These are phyloP conservation scores for Silene conica DNA, from an alignment of 148 eudicot species.

Conservation along the genomic window DNA sequence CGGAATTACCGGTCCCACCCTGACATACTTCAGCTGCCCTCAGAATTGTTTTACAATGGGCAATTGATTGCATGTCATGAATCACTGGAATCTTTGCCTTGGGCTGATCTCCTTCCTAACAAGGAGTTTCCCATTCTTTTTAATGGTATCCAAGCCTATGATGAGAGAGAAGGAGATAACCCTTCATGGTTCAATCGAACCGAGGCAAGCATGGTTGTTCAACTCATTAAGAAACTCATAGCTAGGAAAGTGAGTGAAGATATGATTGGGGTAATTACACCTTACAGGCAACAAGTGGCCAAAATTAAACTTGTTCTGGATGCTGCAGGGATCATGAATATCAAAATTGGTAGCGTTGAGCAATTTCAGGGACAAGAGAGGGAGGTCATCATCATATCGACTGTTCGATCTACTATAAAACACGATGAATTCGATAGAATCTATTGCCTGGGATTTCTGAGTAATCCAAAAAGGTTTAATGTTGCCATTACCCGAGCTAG, in stretches of 20 bases:
- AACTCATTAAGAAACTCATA: conserved; percentile 45
- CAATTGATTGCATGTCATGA: conserved; percentile 57
- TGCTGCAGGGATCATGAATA: conserved; percentile 25
- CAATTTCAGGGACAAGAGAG: conserved; percentile 97
- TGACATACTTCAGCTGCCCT: conserved; percentile 70
- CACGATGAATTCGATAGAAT: conserved; percentile 72
- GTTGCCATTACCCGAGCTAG: conserved; percentile 91
- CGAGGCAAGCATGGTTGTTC: conserved; percentile 85
- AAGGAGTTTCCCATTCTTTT: conserved; percentile 75
- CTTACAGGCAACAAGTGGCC: conserved; percentile 85
- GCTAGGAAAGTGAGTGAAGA: conserved; percentile 36
- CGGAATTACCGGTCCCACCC: conserved; percentile 77
- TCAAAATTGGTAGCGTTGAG: conserved; percentile 92
- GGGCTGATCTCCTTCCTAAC: conserved; percentile 59
- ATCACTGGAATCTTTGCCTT: conserved; percentile 27
- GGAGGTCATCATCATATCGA: conserved; percentile 75
- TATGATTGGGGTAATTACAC: conserved; percentile 85
- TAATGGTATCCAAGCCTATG: conserved; percentile 78
- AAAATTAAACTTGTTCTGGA: conserved; percentile 70
- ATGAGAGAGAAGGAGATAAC: conserved; percentile 90
- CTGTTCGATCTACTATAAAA: conserved; percentile 80
- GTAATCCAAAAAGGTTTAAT: conserved; percentile 89
- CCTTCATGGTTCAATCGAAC: conserved; percentile 98
- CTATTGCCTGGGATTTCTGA: conserved; percentile 78
- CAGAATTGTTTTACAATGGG: conserved; percentile 63